These are phyloP conservation scores for Saturnispora sanitii DNA, from an alignment of 805 yeast genomes.

Conservation along the genomic window DNA sequence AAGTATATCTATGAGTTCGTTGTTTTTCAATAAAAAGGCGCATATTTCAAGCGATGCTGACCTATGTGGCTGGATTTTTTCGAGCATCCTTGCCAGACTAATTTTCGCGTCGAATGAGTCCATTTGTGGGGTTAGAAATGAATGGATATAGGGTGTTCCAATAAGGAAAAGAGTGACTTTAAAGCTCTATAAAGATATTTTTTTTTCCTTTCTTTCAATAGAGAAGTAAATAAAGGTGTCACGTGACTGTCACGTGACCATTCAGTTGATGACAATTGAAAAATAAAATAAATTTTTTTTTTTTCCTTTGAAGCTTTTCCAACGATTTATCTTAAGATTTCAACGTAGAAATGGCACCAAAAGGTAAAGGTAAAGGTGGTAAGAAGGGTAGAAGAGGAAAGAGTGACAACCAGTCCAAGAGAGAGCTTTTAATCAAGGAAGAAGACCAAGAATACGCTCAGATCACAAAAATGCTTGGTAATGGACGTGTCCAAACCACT, in stretches of 20 bases:
- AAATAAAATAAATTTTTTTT: too few species aligned
- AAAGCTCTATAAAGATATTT: neutral
- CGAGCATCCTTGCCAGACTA: conserved; percentile 59
- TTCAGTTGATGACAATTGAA: too few species aligned
- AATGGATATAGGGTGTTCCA: too few species aligned
- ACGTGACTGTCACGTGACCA: too few species aligned
- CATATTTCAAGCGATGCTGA: conserved; percentile 42
- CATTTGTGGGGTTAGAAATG: conserved; percentile 36
- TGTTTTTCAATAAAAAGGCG: conserved; percentile 45
- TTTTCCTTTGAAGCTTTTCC: neutral
- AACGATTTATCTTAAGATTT: neutral
- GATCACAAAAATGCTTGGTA: conserved; percentile 96
- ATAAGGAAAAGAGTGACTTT: neutral
- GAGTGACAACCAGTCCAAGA: conserved; percentile 88
- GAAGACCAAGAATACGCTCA: conserved; percentile 99
- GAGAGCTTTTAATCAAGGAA: conserved; percentile 85
- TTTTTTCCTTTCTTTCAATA: neutral
- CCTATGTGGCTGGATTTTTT: conserved; percentile 54
- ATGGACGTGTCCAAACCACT: conserved; percentile 89
- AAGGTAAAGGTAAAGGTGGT: conserved; percentile 53
- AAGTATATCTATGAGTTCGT: conserved; percentile 57
- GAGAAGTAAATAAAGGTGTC: neutral
- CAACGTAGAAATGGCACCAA: conserved; percentile 30
- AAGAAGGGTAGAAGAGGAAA: conserved; percentile 97
- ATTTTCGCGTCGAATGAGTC: conserved; percentile 84